A percentile compares a stretch with the other conserved stretches of the same genome.
Evolutionary conservation across 2,329 filamentous ascomycete species (phyloP).

Genomic region (Falciphora oryzae): DNA sequence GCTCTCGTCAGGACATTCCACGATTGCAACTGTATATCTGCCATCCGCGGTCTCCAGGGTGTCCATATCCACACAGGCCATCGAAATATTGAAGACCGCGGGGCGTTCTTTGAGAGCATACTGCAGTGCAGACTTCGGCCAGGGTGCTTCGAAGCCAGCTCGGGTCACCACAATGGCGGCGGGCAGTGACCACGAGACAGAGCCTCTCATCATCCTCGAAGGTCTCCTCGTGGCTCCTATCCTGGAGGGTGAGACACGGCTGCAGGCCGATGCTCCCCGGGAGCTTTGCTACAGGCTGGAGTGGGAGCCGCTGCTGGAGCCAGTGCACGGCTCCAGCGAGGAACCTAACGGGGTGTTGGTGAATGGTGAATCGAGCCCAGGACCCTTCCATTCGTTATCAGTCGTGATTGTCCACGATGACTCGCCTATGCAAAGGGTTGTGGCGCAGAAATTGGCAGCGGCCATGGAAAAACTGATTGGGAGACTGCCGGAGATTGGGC

Average conservation of each 20-base stretch:
- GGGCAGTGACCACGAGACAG: constrained; percentile 19
- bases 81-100: constrained; percentile 20
- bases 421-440: constrained; percentile 24
- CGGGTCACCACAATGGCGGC: constrained; percentile 32
- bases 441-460: constrained; percentile 29
- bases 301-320: constrained; percentile 35
- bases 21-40: constrained; percentile 33
- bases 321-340: constrained; percentile 4
- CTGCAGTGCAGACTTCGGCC: constrained; percentile 27
- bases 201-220: constrained; percentile 28
- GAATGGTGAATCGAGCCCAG: constrained; percentile 8
- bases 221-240: constrained; percentile 34
- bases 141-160: constrained; percentile 26
- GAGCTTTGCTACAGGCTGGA: constrained; percentile 41
- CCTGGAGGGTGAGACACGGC: constrained; percentile 27
- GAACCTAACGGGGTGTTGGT: constrained; percentile 4
- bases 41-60: constrained; percentile 35
- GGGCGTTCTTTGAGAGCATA: constrained; percentile 29
- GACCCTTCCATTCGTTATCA: constrained; percentile 21
- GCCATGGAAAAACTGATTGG: constrained; percentile 26
- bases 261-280: constrained; percentile 23
- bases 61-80: constrained; percentile 27
- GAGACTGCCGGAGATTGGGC: constrained; percentile 25
- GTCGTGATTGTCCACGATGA: constrained; percentile 34
- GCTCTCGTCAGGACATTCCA: constrained; percentile 23